Evolutionary conservation across 164 flowering plant genomes (phyloP), one percentile per base, ranked within the genome.

Genomic region (Vitis riparia): DNA sequence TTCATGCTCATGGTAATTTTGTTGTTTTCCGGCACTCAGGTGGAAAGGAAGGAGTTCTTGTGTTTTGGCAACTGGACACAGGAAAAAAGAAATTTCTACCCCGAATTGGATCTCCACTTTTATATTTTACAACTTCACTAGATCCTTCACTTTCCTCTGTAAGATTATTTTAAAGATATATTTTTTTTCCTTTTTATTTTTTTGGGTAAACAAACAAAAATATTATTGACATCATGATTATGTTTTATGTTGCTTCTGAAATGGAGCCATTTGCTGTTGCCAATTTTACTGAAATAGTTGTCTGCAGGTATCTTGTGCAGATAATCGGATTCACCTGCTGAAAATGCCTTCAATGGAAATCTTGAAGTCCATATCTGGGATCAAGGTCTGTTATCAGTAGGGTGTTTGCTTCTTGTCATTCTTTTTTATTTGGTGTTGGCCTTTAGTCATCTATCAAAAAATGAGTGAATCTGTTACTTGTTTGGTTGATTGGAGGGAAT

Each of bases 21-120:
- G 27, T 23, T 23, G 27, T 23, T 23, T 23, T 23, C 27, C 27
- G 27, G 11, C 32, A 29, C 68, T 66, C 61, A 95, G 98, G 99
- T 82, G 98, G 98, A 69, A 87, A 68, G 71, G 99, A 95, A 80
- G 99, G 98, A 64, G 98, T 91, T 71, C 86, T 95, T 68, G 98
- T 95, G 65, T 88, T 90, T 55, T 95, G 99, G 99, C 99, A 93
- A 79, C 77, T 95, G 15, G 98, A 93, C 63, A 93, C 98, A 14
- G 97, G 92, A 69, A 93, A 88, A 75, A 87, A 84, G 84, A 95
- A 82, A 68, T 91, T 86, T 81, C 80, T 91, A 67, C 97, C 99
- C 15, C 85, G 94, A 51, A 84, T 95, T 51, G 99, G 97, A 53
- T 86, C 98, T 58, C 97, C 97, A 32, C 88, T 95, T 65, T 51